Evolutionary conservation across 169 alveolate species (phyloP).

Genomic region (Plasmodium relictum): DNA sequence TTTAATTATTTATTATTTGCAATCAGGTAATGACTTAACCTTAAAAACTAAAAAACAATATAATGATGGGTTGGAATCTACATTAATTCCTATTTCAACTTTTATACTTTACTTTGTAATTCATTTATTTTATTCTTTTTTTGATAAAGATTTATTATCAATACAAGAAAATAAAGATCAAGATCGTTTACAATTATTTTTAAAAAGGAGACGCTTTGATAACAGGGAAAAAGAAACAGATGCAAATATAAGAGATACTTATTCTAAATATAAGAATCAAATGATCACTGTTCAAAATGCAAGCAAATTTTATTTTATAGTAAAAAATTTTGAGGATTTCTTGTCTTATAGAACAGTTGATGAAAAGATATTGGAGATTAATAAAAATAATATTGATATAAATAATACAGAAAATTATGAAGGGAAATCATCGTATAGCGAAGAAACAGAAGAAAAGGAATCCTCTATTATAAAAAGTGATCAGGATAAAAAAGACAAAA

Average conservation of each 20-base stretch:
- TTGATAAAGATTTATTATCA: slow-evolving; percentile 29
- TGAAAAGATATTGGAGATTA: slow-evolving; percentile 5
- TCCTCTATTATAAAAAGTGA: neutral
- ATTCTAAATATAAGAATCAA: slow-evolving; percentile 2
- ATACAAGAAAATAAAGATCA: slow-evolving; percentile 6
- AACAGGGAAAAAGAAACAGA: neutral
- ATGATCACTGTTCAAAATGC: slow-evolving; percentile 61
- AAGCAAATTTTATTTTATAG: slow-evolving; percentile 39
- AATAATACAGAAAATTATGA: neutral
- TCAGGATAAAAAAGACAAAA: neutral
- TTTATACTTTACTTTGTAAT: slow-evolving; percentile 56
- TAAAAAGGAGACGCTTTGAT: neutral
- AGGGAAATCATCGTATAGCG: neutral
- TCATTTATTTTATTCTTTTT: slow-evolving; percentile 70
- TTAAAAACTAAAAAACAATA: slow-evolving; percentile 26
- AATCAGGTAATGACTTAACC: slow-evolving; percentile 73
- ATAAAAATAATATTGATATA: neutral
- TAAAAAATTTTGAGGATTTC: slow-evolving; percentile 42
- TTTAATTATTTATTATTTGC: slow-evolving; percentile 48
- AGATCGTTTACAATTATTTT: slow-evolving; percentile 26
- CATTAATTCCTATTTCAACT: slow-evolving; percentile 55
- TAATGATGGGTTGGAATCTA: slow-evolving; percentile 45
- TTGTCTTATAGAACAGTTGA: slow-evolving; percentile 45
- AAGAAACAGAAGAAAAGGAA: too few relatives aligned
- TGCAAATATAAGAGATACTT: neutral